Base-by-base conservation (phyloP, 75 land plant genomes). In the Gnetum montanum region DNA sequence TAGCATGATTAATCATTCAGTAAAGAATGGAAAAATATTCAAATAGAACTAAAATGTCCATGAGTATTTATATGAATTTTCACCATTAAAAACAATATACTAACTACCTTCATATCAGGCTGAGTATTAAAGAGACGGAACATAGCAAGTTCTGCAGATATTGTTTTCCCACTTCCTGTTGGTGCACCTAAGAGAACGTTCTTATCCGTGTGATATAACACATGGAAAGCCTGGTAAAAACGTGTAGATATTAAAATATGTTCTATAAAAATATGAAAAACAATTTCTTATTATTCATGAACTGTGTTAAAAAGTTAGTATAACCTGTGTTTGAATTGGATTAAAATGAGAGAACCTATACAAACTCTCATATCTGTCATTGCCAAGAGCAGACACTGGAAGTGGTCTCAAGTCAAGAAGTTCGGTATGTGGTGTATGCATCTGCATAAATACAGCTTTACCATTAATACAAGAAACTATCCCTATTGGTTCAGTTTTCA, bases 91-190 rank as follows among this genome's bases (percentile, higher is more conserved):
- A n/a, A n/a, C n/a, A n/a, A n/a, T n/a, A n/a, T n/a, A n/a, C n/a
- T n/a, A n/a, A n/a, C 20, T 31, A 90, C 99, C 99, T 95, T 95
- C 99, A 95, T 86, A 49, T 90, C 99, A 52, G 96, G 96, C 67
- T 95, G 85, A 18, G 81, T 80, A 59, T 85, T 90, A 67, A 95
- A 95, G 6, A 95, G 88, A 43, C 50, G 99, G 41, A 95, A 70
- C 76, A 95, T 90, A 18, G 99, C 92, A 50, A 95, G 77, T 57
- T 95, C 99, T 54, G 99, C 78, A 45, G 96, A 90, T 60, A 95
- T 95, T 6, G 99, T 95, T 72, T 95, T 95, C 48, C 99, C 99
- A 86, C 99, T 95, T 46, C 99, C 99, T 20, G 99, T 95, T 13
- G 99, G 99, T 46, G 99, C 99, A 28, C 99, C 99, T 45, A 95